Evolutionary conservation across 352 stramenopile genomes (phyloP), one percentile per base, ranked within the genome.

Genomic region (Globisporangium radiosum): DNA sequence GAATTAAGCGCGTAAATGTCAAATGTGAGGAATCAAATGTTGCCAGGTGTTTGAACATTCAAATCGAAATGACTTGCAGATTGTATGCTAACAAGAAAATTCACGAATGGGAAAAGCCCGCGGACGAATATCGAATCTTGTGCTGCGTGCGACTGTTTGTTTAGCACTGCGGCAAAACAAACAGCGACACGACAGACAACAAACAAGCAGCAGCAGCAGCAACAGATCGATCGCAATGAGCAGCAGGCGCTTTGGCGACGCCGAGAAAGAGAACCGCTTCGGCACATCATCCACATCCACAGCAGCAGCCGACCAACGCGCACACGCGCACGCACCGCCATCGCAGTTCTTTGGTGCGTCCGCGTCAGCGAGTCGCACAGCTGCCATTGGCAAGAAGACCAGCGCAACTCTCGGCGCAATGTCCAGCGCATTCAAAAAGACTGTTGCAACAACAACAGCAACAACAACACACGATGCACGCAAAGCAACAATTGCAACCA

Each of bases 241-340:
- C 11, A 87, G 25, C 25, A 33, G 75, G 52, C 76, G 76, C 47
- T 81, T 81, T 48, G 76, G 25, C 25, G 25, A 89, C 57, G 75
- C 73, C 9, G 79, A 87, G 56, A 89, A 87, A 63, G 79, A 89
- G 68, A 89, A 89, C 60, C 69, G 71, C 39, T 54, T 70, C 42
- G 64, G 56, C 5, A 49, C 60, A 19, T 25, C 60, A 40, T 33
- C 43, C 47, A 38, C 49, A 13, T 7, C 25, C 39, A 15, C 19
- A 6, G 60, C 49, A 33, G 36, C 38, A n/a, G 11, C 36, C 38
- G 5, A 15, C 5, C n/a, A 38, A 3, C 9, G 9, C 38, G 49
- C 3, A 50, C 17, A 13, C 3, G 42, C 17, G 7, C 48, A 62
- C 56, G 56, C 57, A 33, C 50, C 57, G 43, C 54, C 66, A 14